Base-by-base conservation (phyloP, 192 early-diverging fungal species). In the Allomyces macrogynus region DNA sequence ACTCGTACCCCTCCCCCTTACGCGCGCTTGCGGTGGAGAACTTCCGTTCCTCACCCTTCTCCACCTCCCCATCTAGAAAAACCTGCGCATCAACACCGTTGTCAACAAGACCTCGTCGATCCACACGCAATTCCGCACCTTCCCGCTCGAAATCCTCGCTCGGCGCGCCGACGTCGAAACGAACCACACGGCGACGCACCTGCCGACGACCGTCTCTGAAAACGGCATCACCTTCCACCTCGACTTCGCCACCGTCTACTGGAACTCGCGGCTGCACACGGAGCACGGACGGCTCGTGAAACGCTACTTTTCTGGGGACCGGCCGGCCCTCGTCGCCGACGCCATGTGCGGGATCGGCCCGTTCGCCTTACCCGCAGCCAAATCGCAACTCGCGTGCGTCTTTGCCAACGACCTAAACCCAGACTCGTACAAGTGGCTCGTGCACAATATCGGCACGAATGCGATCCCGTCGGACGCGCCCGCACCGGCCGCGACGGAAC, bases 371-470 rank as follows among this genome's bases (percentile, higher is more conserved):
- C 94, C 96, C 23, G 91, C 93, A 0, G 89, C 89, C 1, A 90
- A 87, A 73, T 77, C 73, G 61, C 80, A 79, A 24, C 85, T 83
- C 4, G 85, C 84, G 23, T 72, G 81, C 60, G 95, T 99, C 10
- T 95, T 92, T 80, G 92, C 92, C 24, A 99, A 99, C 74, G 97
- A 99, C 69, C 74, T 99, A 64, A 99, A 99, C 72, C 97, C 97
- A 16, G 76, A 75, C 10, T 94, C 93, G 8, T 90, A 81, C 70
- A 78, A 83, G 49, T 91, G 81, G 66, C 70, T 99, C 64, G 54
- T 72, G 42, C 83, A 89, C 65, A 99, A 99, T 72, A 81, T 88
- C n/a, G 65, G 61, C 22, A 60, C 82, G 12, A 99, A 99, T 57
- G 49, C 16, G 49, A 14, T 57, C 16, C 16, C 49, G 49, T 20